These are phyloP conservation scores for Lodderomyces margitis DNA, from an alignment of 1,139 yeast genomes.

Conservation along the genomic window DNA sequence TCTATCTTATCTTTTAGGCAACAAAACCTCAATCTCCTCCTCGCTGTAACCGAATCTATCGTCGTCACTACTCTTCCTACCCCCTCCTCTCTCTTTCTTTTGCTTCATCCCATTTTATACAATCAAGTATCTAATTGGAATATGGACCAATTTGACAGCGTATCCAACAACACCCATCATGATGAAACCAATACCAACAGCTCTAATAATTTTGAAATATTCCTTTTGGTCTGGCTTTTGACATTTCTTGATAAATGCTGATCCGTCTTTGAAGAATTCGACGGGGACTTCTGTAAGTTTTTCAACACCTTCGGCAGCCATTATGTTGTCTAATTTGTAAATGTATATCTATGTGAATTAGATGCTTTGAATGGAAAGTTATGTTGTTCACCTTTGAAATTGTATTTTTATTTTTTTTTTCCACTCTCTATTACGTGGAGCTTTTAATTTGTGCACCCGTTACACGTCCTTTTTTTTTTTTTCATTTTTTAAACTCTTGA, in stretches of 20 bases:
- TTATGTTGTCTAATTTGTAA: slow-evolving; percentile 15
- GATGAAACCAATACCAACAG: slow-evolving; percentile 94
- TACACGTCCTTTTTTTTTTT: neutral
- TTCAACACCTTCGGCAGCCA: slow-evolving; percentile 70
- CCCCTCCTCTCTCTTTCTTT: neutral
- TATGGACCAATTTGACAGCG: slow-evolving; percentile 90
- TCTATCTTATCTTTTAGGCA: no score
- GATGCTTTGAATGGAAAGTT: neutral
- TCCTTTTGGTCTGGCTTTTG: slow-evolving; percentile 91
- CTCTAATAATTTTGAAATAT: slow-evolving; percentile 83
- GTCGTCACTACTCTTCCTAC: neutral
- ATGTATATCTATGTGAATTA: neutral
- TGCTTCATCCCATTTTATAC: no score
- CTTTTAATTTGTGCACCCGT: neutral
- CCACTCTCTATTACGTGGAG: slow-evolving; percentile 2
- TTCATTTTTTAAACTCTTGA: neutral
- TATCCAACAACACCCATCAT: slow-evolving; percentile 99
- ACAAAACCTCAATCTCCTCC: no score
- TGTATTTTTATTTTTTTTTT: neutral
- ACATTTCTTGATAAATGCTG: slow-evolving; percentile 85
- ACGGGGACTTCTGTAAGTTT: slow-evolving; percentile 86
- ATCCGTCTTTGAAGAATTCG: slow-evolving; percentile 88
- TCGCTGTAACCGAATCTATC: neutral
- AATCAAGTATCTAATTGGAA: slow-evolving; percentile 95
- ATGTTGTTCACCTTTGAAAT: neutral